These are phyloP conservation scores for Backusella westeae DNA, from an alignment of 192 early-diverging fungal species.

Conservation along the genomic window DNA sequence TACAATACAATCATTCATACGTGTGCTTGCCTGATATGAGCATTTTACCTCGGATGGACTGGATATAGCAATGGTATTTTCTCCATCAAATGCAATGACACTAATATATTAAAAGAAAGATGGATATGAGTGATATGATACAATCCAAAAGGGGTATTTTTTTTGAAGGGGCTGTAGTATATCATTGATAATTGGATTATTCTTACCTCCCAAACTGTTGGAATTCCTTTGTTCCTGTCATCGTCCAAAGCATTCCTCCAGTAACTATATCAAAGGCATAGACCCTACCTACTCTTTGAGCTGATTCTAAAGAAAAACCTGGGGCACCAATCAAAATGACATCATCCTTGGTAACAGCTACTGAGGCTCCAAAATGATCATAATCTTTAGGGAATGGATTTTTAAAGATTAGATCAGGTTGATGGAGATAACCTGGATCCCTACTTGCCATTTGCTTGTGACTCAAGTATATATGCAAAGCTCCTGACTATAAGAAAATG, in stretches of 20 bases:
- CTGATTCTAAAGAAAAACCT: slow-evolving; percentile 14
- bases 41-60: slow-evolving; percentile 22
- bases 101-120: not conserved
- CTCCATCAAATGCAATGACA: not conserved
- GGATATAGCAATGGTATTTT: slow-evolving; percentile 13
- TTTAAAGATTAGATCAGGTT: slow-evolving; percentile 1
- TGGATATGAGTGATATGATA: not conserved
- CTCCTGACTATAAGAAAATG: slow-evolving; percentile 39
- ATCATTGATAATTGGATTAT: not conserved
- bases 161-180: not conserved
- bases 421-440: not conserved
- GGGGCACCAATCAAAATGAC: slow-evolving; percentile 33
- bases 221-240: slow-evolving; percentile 34
- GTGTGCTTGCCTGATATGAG: not conserved
- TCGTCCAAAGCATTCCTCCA: slow-evolving; percentile 16
- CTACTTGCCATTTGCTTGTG: not conserved
- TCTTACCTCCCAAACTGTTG: slow-evolving; percentile 40
- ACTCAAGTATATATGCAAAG: slow-evolving; percentile 42
- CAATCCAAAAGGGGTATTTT: not conserved
- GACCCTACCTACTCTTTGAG: slow-evolving; percentile 28
- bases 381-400: slow-evolving; percentile 12
- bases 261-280: slow-evolving; percentile 31
- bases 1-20: not conserved
- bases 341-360: not conserved
- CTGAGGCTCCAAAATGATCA: slow-evolving; percentile 33